A percentile compares a stretch with the other conserved stretches of the same genome.
Conservation (phyloP, 306 rosid genomes). For the Acacia melanoxylon region DNA sequence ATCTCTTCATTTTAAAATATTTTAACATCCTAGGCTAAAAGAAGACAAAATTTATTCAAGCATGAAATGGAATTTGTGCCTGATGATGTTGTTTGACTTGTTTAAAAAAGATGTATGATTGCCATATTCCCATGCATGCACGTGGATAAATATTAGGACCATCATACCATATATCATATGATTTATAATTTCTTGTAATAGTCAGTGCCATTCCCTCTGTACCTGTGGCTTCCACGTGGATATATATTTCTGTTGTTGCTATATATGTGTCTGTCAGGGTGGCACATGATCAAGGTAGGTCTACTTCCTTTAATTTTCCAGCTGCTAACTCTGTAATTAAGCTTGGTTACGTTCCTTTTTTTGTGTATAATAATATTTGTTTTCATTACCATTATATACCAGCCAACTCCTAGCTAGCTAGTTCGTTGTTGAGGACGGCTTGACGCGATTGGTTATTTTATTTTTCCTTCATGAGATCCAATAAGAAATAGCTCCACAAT, state of each 20-base stretch:
- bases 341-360: constrained; percentile 16
- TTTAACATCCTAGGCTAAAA: not conserved
- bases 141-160: not conserved
- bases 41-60: not conserved
- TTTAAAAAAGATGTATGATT: not conserved
- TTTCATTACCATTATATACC: not conserved
- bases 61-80: not conserved
- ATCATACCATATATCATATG: not conserved
- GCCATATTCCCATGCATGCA: not conserved
- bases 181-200: not conserved
- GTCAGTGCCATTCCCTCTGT: not conserved
- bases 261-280: not conserved
- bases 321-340: not conserved
- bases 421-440: constrained; percentile 39
- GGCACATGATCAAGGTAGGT: constrained; percentile 5
- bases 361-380: not conserved
- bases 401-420: constrained; percentile 23
- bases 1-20: too few relatives aligned
- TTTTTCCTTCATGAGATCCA: not conserved
- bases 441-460: not conserved
- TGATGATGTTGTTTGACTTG: not conserved
- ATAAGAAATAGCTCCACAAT: not conserved
- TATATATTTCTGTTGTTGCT: not conserved
- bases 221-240: constrained; percentile 30
- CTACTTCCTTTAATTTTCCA: constrained; percentile 1